phyloP scores from a whole-genome alignment of 2,329 filamentous ascomycete species.

The Cryphonectria nitschkei region DNA sequence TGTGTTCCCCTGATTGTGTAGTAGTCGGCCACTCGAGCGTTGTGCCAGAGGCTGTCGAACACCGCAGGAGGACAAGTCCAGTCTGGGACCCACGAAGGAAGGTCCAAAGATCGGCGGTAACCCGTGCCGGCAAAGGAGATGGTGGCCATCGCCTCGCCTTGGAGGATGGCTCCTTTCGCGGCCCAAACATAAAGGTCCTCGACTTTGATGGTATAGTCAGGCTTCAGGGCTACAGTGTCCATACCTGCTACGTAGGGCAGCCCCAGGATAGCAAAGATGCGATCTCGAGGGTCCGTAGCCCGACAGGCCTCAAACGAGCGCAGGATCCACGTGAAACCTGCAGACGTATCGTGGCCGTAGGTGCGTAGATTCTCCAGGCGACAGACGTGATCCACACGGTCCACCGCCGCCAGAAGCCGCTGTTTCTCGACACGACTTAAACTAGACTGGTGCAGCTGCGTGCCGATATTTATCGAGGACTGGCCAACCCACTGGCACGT shows the following conservation, averaged over 20 bases:
- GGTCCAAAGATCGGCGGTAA: background rate
- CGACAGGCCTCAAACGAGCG: background rate
- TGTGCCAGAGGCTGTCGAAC: background rate
- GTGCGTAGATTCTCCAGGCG: background rate
- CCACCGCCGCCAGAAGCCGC: background rate
- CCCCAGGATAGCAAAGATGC: constrained; percentile 9
- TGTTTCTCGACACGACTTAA: background rate
- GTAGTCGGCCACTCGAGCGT: background rate
- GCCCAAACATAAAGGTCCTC: background rate
- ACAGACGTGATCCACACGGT: background rate
- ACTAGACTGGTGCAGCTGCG: background rate
- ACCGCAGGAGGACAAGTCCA: background rate
- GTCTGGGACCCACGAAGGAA: background rate
- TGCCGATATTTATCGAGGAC: background rate
- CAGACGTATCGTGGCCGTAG: background rate
- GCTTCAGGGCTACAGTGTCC: background rate
- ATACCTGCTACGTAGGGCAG: background rate
- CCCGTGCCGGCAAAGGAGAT: background rate
- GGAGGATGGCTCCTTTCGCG: background rate
- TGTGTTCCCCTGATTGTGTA: background rate
- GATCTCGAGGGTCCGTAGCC: constrained; percentile 8
- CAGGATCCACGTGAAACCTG: background rate
- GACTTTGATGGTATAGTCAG: background rate
- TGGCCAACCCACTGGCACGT: background rate
- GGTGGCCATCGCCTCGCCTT: background rate